Evolutionary conservation across 2,329 filamentous ascomycete genomes (phyloP), one percentile per base, ranked within the genome.

Genomic region (Nakataea oryzae): DNA sequence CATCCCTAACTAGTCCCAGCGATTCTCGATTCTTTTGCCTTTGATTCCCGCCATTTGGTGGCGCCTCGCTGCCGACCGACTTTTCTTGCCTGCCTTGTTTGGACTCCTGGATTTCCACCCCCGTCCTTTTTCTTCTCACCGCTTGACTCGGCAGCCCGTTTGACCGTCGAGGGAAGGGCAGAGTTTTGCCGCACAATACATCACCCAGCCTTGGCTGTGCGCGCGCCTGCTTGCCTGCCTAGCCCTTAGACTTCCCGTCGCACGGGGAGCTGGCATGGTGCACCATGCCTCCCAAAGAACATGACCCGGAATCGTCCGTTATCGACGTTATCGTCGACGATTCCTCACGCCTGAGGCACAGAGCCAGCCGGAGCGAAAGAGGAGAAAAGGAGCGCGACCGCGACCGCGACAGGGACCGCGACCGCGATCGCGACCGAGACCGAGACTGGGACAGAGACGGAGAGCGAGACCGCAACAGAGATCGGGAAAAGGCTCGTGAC

Each of bases 271-370:
- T 66, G 66, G 67, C 65, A 69, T 70, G 69, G 62, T 68, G 47
- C 62, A 67, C 57, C 65, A 70, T 70, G 69, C 66, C 69, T 57
- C 66, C 69, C 61, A 69, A 67, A 26, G 57, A 58, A 26, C 26
- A 58, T 26, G 57, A 58, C 21, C 66, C 67, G 66, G 65, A 67
- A 68, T 62, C 65, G 65, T 58, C 60, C 68, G 79, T 67, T 8
- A 74, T 69, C 71, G 74, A 75, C 63, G 68, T 69, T 11, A 26
- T 14, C 65, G 67, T 70, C 59, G 68, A 70, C 61, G 71, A 71
- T 65, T 72, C 70, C 59, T 67, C 72, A 57, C 76, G 73, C 69
- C 76, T 79, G 62, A 50, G n/a, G n/a, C n/a, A 50, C 41, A 50
- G 41, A 50, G 11, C 17, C 78, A 76, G 68, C 64, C 62, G 58